Base-by-base conservation (phyloP, 176 grass and related monocot species). In the Avena insularis region DNA sequence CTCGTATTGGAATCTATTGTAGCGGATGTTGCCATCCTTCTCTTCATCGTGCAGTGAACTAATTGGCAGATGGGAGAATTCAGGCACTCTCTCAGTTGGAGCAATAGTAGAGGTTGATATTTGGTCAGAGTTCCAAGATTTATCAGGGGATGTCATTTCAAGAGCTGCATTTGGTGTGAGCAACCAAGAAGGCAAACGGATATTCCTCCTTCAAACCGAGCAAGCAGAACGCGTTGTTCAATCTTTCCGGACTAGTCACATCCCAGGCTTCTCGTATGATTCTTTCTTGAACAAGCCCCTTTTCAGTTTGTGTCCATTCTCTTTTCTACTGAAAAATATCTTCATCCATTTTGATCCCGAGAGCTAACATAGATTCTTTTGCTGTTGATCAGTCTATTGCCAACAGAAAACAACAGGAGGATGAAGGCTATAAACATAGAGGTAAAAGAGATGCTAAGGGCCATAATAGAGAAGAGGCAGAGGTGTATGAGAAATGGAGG, bases 91-190 rank as follows among this genome's bases (percentile, higher is more conserved):
- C 53, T 86, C 89, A 10, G 55, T 29, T 17, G 86, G 88, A 68
- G 27, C 51, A 60, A 56, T 29, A 3, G 87, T 29, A 3, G 87
- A 89, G 23, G 40, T 95, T 12, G 91, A 95, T 54, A 9, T 92
- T 46, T 92, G 82, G 82, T 80, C 79, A 15, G 90, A 95, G 51
- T 75, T 95, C 45, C 85, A 78, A 45, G 86, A 83, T 51, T 81
- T 93, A 12, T 85, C 91, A 50, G 91, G 86, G 45, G 89, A 95
- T 81, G 93, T 89, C 21, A 87, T 95, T 69, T 95, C 93, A 54
- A 71, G 91, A 77, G 62, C 91, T 40, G 89, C 66, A 82, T 95
- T 95, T 23, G 58, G 93, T n/a, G 81, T 82, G 19, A 87, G 70
- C 85, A 80, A 67, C 71, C 16, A 83, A 62, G 91, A 89, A 72